Conservation (phyloP, 2,329 filamentous ascomycete species). For the Aspergillus neotritici region DNA sequence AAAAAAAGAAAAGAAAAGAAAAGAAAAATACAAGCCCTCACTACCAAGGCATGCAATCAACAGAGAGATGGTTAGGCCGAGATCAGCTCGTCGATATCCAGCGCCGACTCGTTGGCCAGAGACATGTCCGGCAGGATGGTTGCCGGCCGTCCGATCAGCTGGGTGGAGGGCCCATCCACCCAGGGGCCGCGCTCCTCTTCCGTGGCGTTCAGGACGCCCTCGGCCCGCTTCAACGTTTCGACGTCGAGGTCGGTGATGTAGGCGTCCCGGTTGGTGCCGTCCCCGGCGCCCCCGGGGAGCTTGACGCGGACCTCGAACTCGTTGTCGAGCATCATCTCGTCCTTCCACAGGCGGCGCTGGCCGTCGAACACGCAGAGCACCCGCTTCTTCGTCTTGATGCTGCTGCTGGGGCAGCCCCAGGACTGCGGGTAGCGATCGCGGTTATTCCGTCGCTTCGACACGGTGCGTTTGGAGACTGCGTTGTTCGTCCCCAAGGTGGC, state of each 20-base stretch:
- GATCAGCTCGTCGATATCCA: slow-evolving; percentile 34
- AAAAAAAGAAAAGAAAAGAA: slow-evolving; percentile 9
- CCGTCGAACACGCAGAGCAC: slow-evolving; percentile 92
- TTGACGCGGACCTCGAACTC: slow-evolving; percentile 89
- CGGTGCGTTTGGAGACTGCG: slow-evolving; percentile 45
- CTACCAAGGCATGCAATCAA: slow-evolving; percentile 9
- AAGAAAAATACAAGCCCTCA: slow-evolving; percentile 2
- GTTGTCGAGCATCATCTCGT: slow-evolving; percentile 97
- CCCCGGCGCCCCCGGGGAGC: slow-evolving; percentile 66
- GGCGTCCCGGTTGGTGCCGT: slow-evolving; percentile 73
- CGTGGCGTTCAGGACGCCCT: slow-evolving; percentile 73
- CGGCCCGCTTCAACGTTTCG: slow-evolving; percentile 79
- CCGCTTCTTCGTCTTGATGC: slow-evolving; percentile 98
- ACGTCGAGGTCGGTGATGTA: slow-evolving; percentile 94
- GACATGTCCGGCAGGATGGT: slow-evolving; percentile 27
- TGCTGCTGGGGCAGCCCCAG: slow-evolving; percentile 86
- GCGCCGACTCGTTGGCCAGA: slow-evolving; percentile 24
- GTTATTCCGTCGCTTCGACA: slow-evolving; percentile 71
- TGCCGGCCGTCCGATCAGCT: slow-evolving; percentile 33
- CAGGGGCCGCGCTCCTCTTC: slow-evolving; percentile 84
- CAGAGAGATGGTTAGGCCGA: slow-evolving; percentile 6
- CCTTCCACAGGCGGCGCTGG: slow-evolving; percentile 80
- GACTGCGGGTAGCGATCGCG: slow-evolving; percentile 87
- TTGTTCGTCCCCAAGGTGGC: slow-evolving; percentile 46
- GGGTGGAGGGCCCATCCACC: slow-evolving; percentile 42